Evolutionary conservation across 108 stramenopile species (phyloP).

Genomic region (Skeletonema tropicum): DNA sequence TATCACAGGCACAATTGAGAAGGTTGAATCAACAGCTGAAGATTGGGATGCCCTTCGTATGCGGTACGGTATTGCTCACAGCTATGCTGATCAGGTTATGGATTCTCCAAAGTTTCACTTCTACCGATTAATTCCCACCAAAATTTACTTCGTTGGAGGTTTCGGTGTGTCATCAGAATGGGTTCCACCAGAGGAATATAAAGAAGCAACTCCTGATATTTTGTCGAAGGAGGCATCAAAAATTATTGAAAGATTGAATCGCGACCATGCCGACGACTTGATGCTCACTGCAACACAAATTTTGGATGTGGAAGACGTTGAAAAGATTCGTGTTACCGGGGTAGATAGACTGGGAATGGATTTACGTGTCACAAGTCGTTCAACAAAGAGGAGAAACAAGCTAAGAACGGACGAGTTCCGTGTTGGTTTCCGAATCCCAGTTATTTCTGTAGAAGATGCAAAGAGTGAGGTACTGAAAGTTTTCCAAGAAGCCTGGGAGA

Average conservation of each 20-base stretch:
- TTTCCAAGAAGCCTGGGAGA: slow-evolving; percentile 99
- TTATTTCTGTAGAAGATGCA: slow-evolving; percentile 95
- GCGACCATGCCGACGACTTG: slow-evolving; percentile 72
- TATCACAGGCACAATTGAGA: slow-evolving; percentile 82
- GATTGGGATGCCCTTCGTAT: slow-evolving; percentile 90
- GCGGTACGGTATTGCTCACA: slow-evolving; percentile 90
- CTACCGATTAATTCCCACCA: slow-evolving; percentile 84
- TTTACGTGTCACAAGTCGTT: slow-evolving; percentile 86
- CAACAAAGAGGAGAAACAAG: slow-evolving; percentile 79
- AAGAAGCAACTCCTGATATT: slow-evolving; percentile 86
- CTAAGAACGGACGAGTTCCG: slow-evolving; percentile 94
- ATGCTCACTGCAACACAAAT: slow-evolving; percentile 65
- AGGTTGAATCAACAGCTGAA: slow-evolving; percentile 66
- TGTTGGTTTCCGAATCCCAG: slow-evolving; percentile 91
- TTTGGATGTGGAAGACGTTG: slow-evolving; percentile 68
- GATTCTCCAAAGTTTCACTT: slow-evolving; percentile 94
- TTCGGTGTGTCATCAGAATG: slow-evolving; percentile 95
- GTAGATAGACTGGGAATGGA: slow-evolving; percentile 97
- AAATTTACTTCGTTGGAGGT: slow-evolving; percentile 96
- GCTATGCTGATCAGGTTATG: slow-evolving; percentile 96
- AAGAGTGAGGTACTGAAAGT: slow-evolving; percentile 96
- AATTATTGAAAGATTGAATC: slow-evolving; percentile 78
- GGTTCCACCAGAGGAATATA: slow-evolving; percentile 90
- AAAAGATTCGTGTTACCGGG: slow-evolving; percentile 80
- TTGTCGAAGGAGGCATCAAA: slow-evolving; percentile 90